Conservation (phyloP, 345 rosid species). For the Chamaenerion angustifolium region DNA sequence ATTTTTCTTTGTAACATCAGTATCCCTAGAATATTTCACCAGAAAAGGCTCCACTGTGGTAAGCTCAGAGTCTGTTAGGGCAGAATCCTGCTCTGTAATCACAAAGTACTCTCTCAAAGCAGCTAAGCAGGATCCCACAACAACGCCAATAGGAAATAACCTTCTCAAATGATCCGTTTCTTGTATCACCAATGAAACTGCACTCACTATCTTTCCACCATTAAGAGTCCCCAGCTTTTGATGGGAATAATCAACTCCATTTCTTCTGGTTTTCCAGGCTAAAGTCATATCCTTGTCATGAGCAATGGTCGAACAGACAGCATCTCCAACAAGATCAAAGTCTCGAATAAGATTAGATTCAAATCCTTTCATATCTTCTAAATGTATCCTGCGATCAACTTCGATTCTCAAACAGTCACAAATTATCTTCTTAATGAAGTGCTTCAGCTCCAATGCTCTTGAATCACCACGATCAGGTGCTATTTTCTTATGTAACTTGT, state of each 20-base stretch:
- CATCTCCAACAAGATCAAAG: slow-evolving; percentile 53
- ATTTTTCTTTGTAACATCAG: too few species aligned
- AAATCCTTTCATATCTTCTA: slow-evolving; percentile 42
- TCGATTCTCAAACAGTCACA: slow-evolving; percentile 58
- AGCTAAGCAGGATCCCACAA: slow-evolving; percentile 84
- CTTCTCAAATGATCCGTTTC: slow-evolving; percentile 48
- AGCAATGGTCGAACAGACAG: slow-evolving; percentile 44
- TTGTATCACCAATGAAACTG: slow-evolving; percentile 60
- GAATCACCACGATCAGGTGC: slow-evolving; percentile 13
- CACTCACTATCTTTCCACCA: slow-evolving; percentile 44
- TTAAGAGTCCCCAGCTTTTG: slow-evolving; percentile 41
- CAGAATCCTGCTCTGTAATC: slow-evolving; percentile 21
- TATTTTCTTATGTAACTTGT: slow-evolving; percentile 22
- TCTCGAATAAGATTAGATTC: slow-evolving; percentile 43
- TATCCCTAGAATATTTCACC: too few species aligned
- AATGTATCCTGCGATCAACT: slow-evolving; percentile 51
- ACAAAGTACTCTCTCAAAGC: slow-evolving; percentile 67
- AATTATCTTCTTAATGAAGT: slow-evolving; percentile 44
- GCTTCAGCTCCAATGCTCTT: slow-evolving; percentile 30
- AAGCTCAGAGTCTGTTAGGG: slow-evolving; percentile 14
- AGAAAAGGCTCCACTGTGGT: too few species aligned
- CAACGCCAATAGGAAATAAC: slow-evolving; percentile 70
- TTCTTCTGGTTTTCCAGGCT: slow-evolving; percentile 24
- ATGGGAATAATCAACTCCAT: slow-evolving; percentile 12
- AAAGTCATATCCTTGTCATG: slow-evolving; percentile 19